A percentile compares a stretch with the other conserved stretches of the same genome.
Conservation (phyloP, 805 yeast genomes). For the Candida railenensis region DNA sequence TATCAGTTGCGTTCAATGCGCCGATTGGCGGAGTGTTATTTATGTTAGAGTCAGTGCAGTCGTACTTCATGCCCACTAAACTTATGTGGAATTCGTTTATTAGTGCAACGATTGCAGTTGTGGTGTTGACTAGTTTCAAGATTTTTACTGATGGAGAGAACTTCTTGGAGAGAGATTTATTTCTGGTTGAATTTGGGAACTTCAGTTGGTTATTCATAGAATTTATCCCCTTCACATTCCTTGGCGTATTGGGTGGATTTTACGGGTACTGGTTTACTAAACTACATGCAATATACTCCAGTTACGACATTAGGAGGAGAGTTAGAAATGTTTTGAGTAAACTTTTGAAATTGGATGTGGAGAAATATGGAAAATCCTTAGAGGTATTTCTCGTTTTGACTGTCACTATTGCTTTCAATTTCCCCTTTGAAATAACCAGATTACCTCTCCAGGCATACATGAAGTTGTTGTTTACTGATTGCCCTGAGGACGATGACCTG, state of each 20-base stretch:
- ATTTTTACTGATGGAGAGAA: slow-evolving; percentile 39
- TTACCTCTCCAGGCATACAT: slow-evolving; percentile 57
- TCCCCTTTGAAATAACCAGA: slow-evolving; percentile 53
- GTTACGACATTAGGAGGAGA: slow-evolving; percentile 31
- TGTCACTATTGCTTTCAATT: slow-evolving; percentile 54
- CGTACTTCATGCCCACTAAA: slow-evolving; percentile 59
- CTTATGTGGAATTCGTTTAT: slow-evolving; percentile 84
- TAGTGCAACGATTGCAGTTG: slow-evolving; percentile 71
- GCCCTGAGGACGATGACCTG: slow-evolving; percentile 28
- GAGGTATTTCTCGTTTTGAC: slow-evolving; percentile 52
- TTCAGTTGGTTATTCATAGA: slow-evolving; percentile 74
- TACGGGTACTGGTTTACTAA: slow-evolving; percentile 56
- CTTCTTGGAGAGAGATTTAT: slow-evolving; percentile 46
- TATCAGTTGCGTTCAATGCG: slow-evolving; percentile 80
- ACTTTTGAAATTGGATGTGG: slow-evolving; percentile 13
- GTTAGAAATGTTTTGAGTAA: slow-evolving; percentile 21
- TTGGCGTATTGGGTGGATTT: slow-evolving; percentile 71
- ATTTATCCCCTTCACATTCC: slow-evolving; percentile 63
- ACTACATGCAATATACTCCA: slow-evolving; percentile 38
- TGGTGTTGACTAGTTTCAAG: slow-evolving; percentile 47
- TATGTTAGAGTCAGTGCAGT: slow-evolving; percentile 65
- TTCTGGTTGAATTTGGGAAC: slow-evolving; percentile 66
- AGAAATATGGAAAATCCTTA: slow-evolving; percentile 27
- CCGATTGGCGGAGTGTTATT: slow-evolving; percentile 88
- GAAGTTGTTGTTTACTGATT: slow-evolving; percentile 68